Evolutionary conservation across 139 green algal species (phyloP).

Genomic region (Coccomyxa sp.): DNA sequence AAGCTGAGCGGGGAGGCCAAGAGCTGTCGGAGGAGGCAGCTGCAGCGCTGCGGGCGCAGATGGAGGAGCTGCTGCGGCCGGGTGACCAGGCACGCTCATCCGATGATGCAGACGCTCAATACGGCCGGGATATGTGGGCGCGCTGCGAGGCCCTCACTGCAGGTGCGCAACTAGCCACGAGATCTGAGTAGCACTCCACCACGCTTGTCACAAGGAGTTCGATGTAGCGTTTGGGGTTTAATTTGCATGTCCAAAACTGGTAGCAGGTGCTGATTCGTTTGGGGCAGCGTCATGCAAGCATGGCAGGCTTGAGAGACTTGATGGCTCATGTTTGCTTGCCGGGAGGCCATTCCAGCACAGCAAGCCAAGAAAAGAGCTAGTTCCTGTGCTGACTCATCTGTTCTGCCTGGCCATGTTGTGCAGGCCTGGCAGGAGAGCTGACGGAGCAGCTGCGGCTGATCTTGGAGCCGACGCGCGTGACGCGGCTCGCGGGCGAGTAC

Average conservation of each 20-base stretch:
- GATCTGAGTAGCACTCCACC: too few relatives aligned
- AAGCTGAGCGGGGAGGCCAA: background rate
- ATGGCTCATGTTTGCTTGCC: too few relatives aligned
- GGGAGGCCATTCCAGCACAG: too few relatives aligned
- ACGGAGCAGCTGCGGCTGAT: constrained; percentile 94
- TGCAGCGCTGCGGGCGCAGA: constrained; percentile 39
- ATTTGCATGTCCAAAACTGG: too few relatives aligned
- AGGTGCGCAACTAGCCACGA: constrained; percentile 5
- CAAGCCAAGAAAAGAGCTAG: too few relatives aligned
- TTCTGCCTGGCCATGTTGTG: too few relatives aligned
- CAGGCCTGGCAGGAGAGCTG: constrained; percentile 73
- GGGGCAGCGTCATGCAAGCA: too few relatives aligned
- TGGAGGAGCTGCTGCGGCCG: constrained; percentile 46
- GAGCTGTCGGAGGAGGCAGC: constrained; percentile 19
- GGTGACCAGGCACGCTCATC: constrained; percentile 17
- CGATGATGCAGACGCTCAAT: background rate
- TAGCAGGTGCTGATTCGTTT: too few relatives aligned
- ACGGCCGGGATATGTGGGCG: constrained; percentile 56
- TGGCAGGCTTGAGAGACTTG: too few relatives aligned
- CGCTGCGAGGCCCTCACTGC: constrained; percentile 78
- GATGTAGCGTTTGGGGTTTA: too few relatives aligned
- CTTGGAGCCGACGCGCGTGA: constrained; percentile 89
- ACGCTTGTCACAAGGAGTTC: too few relatives aligned
- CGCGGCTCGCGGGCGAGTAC: constrained; percentile 87
- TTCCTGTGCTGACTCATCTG: too few relatives aligned